phyloP scores from a whole-genome alignment of 441 rosid genomes.

The Francoa sonchifolia region DNA sequence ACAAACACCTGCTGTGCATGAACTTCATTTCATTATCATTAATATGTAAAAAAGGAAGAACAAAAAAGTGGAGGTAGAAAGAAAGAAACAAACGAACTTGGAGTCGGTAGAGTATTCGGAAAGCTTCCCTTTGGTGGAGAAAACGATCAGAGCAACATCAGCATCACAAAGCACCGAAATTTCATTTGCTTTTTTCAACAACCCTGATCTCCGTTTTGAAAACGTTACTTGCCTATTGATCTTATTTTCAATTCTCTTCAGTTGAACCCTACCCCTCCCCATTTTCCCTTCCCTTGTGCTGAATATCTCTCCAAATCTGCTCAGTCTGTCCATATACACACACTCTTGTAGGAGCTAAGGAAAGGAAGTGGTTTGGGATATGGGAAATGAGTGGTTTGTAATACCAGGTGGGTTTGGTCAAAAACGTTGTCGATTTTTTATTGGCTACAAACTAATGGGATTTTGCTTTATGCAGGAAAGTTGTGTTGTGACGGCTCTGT shows the following conservation, averaged over 20 bases:
- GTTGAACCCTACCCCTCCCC: constrained; percentile 92
- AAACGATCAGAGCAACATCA: constrained; percentile 69
- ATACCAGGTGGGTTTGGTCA: constrained; percentile 36
- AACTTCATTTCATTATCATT: not conserved
- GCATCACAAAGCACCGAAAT: constrained; percentile 91
- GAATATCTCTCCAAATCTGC: not conserved
- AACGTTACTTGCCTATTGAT: constrained; percentile 88
- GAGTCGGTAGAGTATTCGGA: constrained; percentile 75
- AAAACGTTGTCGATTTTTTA: constrained; percentile 35
- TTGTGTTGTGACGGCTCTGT: too few relatives aligned
- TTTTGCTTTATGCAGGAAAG: too few relatives aligned
- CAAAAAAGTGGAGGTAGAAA: not conserved
- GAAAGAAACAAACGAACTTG: constrained; percentile 24
- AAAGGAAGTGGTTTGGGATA: constrained; percentile 4
- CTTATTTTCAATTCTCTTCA: constrained; percentile 88
- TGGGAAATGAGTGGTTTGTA: constrained; percentile 13
- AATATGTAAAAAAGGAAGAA: not conserved
- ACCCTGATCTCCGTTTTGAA: constrained; percentile 71
- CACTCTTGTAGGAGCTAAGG: not conserved
- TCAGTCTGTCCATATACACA: constrained; percentile 10
- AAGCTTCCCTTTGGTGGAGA: constrained; percentile 82
- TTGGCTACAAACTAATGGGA: too few relatives aligned
- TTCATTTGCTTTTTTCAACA: constrained; percentile 84
- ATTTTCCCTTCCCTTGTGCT: constrained; percentile 17
- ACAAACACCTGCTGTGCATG: not conserved